These are phyloP conservation scores for Aphanomyces euteiches DNA, from an alignment of 352 stramenopile genomes.

Conservation along the genomic window DNA sequence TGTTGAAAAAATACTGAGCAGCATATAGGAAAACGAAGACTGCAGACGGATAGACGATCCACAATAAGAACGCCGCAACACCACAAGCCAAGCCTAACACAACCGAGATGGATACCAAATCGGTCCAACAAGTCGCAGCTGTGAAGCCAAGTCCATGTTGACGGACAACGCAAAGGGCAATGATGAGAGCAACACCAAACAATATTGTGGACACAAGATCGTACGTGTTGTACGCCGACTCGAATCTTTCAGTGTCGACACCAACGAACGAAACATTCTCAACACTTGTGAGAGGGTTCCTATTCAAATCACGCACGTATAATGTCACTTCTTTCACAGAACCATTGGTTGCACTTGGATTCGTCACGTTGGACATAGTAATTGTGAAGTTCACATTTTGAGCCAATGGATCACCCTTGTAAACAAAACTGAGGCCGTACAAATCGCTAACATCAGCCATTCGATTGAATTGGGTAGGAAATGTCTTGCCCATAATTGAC, in stretches of 20 bases:
- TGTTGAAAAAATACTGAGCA: constrained; percentile 86
- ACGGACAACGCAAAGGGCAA: constrained; percentile 64
- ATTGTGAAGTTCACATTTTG: constrained; percentile 17
- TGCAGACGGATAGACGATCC: constrained; percentile 77
- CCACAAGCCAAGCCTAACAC: constrained; percentile 80
- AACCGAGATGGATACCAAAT: constrained; percentile 77
- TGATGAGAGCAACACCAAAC: constrained; percentile 72
- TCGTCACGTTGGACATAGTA: constrained; percentile 5
- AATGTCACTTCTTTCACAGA: not conserved
- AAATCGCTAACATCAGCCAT: not conserved
- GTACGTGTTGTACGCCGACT: constrained; percentile 14
- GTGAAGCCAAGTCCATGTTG: constrained; percentile 75
- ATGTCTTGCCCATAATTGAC: not conserved
- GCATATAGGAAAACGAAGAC: constrained; percentile 82
- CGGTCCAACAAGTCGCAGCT: constrained; percentile 78
- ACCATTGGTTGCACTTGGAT: not conserved
- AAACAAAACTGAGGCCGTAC: not conserved
- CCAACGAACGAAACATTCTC: not conserved
- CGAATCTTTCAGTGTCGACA: not conserved
- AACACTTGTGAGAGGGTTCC: not conserved
- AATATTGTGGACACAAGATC: constrained; percentile 68
- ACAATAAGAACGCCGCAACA: constrained; percentile 74
- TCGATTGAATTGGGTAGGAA: not conserved
- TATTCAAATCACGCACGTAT: not conserved
- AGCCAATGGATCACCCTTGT: not conserved